Conservation (phyloP, 2,329 filamentous ascomycete species). For the Tolypocladium capitatum region DNA sequence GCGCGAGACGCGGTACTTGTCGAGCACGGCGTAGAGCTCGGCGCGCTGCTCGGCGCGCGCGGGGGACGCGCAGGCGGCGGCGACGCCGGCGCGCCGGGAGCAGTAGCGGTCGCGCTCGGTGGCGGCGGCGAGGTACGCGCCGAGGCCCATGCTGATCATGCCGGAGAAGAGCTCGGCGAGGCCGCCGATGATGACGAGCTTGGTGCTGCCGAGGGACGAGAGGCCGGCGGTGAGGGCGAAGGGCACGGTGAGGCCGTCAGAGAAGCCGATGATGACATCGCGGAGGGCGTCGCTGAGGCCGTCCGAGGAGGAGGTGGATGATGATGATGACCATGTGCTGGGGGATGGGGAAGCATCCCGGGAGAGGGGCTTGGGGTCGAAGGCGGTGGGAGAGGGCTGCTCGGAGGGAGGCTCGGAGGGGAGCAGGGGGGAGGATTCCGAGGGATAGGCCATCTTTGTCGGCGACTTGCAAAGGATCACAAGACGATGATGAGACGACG, state of each 20-base stretch:
- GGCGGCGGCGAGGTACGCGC: constrained; percentile 55
- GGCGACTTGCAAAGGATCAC: neutral
- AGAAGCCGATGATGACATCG: constrained; percentile 62
- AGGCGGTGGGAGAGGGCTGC: constrained; percentile 7
- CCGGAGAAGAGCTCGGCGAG: constrained; percentile 64
- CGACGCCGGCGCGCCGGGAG: constrained; percentile 32
- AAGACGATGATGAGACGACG: neutral
- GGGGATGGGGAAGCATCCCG: constrained; percentile 10
- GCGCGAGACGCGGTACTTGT: constrained; percentile 34
- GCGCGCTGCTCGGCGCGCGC: constrained; percentile 31
- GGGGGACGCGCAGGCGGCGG: constrained; percentile 25
- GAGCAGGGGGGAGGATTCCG: constrained; percentile 20
- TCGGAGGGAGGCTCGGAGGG: constrained; percentile 17
- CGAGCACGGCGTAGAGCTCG: constrained; percentile 36
- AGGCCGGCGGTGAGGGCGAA: constrained; percentile 68
- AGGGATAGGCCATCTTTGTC: constrained; percentile 12
- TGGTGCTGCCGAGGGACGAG: constrained; percentile 49
- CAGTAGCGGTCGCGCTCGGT: constrained; percentile 40
- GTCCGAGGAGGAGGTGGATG: constrained; percentile 9
- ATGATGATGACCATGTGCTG: constrained; percentile 4
- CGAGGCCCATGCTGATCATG: constrained; percentile 65
- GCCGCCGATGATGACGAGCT: constrained; percentile 57
- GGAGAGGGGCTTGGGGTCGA: constrained; percentile 12
- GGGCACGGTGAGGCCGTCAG: constrained; percentile 67
- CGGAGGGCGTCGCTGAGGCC: constrained; percentile 34